Evolutionary conservation across 176 grass and related monocot species (phyloP).

Genomic region (Melocanna baccifera): DNA sequence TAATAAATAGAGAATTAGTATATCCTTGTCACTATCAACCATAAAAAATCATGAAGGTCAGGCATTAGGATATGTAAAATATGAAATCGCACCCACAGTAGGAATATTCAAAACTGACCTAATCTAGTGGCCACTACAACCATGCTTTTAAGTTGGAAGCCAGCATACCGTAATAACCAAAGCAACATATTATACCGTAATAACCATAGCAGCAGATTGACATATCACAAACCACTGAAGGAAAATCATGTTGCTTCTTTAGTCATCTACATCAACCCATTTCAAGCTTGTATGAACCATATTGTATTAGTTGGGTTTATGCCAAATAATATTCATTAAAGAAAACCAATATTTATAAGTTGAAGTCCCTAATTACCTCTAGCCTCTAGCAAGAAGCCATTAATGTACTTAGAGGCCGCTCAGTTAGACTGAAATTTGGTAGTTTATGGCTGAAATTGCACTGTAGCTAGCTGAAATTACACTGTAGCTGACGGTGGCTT

Average conservation of each 20-base stretch:
- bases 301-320: background rate
- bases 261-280: background rate
- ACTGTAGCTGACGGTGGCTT: too few relatives aligned
- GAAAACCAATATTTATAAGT: background rate
- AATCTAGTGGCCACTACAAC: background rate
- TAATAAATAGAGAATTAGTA: too few relatives aligned
- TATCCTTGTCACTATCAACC: too few relatives aligned
- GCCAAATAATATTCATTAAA: slow-evolving; percentile 1
- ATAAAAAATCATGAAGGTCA: background rate
- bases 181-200: background rate
- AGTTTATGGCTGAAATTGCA: too few relatives aligned
- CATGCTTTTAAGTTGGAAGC: background rate
- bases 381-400: background rate
- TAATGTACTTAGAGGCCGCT: too few relatives aligned
- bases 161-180: background rate
- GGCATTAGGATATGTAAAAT: background rate
- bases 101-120: background rate
- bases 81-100: background rate
- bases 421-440: too few relatives aligned
- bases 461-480: too few relatives aligned
- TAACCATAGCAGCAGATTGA: background rate
- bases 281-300: background rate
- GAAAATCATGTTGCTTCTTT: background rate
- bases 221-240: background rate
- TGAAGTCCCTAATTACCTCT: background rate